Conservation (phyloP, 306 rosid species). For the Quercus wislizeni region DNA sequence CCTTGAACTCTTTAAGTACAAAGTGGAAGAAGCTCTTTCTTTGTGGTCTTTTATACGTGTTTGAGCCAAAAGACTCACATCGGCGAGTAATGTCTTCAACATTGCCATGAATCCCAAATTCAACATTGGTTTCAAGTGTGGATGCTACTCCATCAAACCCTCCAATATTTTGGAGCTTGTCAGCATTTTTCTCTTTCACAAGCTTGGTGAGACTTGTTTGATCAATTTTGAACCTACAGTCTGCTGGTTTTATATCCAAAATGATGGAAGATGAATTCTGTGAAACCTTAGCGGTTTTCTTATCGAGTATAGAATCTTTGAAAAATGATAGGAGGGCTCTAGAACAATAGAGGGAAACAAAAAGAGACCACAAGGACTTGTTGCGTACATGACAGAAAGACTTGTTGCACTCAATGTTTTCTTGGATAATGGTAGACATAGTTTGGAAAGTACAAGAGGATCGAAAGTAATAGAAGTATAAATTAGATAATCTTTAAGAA, state of each 20-base stretch:
- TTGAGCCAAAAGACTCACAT: slow-evolving; percentile 11
- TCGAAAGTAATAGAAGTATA: neutral
- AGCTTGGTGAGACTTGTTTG: neutral
- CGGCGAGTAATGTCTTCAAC: slow-evolving; percentile 3
- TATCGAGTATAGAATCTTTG: neutral
- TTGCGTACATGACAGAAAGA: neutral
- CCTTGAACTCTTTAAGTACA: slow-evolving; percentile 15
- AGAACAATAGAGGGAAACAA: slow-evolving; percentile 34
- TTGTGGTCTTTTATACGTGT: slow-evolving; percentile 19
- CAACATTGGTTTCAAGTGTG: slow-evolving; percentile 20
- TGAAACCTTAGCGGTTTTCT: neutral
- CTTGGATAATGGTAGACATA: neutral
- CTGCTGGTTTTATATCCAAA: neutral
- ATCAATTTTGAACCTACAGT: too few relatives aligned
- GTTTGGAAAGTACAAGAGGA: neutral
- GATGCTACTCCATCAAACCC: slow-evolving; percentile 37
- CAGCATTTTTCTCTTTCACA: slow-evolving; percentile 33
- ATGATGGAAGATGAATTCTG: neutral
- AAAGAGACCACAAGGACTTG: slow-evolving; percentile 29
- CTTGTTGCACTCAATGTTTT: too few relatives aligned
- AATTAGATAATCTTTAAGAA: too few relatives aligned
- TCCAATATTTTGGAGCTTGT: slow-evolving; percentile 14
- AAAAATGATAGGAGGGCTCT: slow-evolving; percentile 19
- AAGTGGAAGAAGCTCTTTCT: slow-evolving; percentile 25
- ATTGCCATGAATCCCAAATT: slow-evolving; percentile 11